Conservation (phyloP, 2,329 filamentous ascomycete genomes). For the Aspergillus fumigatiaffinis region DNA sequence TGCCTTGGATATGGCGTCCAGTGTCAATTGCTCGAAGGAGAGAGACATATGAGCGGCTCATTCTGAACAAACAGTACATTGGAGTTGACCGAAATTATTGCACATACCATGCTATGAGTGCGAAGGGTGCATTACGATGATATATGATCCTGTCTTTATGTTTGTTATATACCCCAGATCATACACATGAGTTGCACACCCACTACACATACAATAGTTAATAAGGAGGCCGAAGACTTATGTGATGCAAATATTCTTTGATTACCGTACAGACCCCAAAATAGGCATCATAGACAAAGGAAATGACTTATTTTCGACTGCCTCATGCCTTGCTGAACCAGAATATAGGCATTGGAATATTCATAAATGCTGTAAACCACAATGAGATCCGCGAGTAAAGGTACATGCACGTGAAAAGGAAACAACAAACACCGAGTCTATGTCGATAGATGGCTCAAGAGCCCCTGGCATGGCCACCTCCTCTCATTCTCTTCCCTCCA, state of each 20-base stretch:
- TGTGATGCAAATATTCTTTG: neutral
- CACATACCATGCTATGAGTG: neutral
- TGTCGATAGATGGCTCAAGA: slow-evolving; percentile 12
- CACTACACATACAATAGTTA: neutral
- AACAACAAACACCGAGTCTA: neutral
- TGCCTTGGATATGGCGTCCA: neutral
- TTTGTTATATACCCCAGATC: neutral
- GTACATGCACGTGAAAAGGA: slow-evolving; percentile 9
- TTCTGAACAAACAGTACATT: neutral
- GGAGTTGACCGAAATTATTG: neutral
- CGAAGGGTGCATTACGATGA: neutral
- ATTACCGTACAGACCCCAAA: neutral
- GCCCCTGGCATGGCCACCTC: slow-evolving; percentile 35
- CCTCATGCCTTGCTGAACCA: neutral
- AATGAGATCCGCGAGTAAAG: neutral
- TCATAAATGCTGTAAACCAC: neutral
- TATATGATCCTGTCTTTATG: neutral
- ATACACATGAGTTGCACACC: neutral
- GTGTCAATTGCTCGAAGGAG: neutral
- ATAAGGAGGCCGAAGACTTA: neutral
- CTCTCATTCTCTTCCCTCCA: slow-evolving; percentile 47
- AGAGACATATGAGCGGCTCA: neutral
- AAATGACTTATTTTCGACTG: neutral
- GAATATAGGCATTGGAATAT: neutral
- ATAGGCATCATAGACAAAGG: slow-evolving; percentile 2